Conservation (phyloP, 768 basidiomycete genomes). For the Asterophora parasitica region DNA sequence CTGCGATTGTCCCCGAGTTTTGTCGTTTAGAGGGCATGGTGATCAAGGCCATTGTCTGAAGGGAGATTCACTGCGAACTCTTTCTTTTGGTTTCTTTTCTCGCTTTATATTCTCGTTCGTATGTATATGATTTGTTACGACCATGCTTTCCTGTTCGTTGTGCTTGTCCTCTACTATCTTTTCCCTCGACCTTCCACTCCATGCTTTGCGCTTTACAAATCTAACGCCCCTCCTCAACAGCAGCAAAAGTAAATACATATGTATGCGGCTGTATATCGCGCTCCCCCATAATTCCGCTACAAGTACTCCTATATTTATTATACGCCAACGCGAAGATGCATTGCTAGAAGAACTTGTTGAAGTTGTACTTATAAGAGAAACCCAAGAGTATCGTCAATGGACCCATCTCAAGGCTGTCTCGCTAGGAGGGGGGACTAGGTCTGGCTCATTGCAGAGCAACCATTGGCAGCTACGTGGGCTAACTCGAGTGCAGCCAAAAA, state of each 20-base stretch:
- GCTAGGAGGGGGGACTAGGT: too few relatives aligned
- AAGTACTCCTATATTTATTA: constrained; percentile 3
- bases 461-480: too few relatives aligned
- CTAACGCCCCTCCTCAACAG: background rate
- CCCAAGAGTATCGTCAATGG: too few relatives aligned
- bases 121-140: constrained; percentile 4
- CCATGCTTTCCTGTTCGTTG: constrained; percentile 11
- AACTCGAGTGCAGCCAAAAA: too few relatives aligned
- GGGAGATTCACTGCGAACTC: background rate
- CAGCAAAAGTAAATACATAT: constrained; percentile 16
- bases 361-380: too few relatives aligned
- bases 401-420: background rate
- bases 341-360: too few relatives aligned
- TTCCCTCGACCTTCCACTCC: background rate
- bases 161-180: constrained; percentile 4
- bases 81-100: background rate
- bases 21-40: constrained; percentile 76
- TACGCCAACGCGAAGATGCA: background rate
- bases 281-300: constrained; percentile 9
- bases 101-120: constrained; percentile 3
- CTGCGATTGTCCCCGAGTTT: constrained; percentile 81
- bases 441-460: too few relatives aligned
- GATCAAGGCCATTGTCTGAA: constrained; percentile 53
- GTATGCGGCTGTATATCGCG: constrained; percentile 9
- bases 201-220: background rate